Base-by-base conservation (phyloP, 495 filamentous ascomycete genomes). In the Neurospora sp. region DNA sequence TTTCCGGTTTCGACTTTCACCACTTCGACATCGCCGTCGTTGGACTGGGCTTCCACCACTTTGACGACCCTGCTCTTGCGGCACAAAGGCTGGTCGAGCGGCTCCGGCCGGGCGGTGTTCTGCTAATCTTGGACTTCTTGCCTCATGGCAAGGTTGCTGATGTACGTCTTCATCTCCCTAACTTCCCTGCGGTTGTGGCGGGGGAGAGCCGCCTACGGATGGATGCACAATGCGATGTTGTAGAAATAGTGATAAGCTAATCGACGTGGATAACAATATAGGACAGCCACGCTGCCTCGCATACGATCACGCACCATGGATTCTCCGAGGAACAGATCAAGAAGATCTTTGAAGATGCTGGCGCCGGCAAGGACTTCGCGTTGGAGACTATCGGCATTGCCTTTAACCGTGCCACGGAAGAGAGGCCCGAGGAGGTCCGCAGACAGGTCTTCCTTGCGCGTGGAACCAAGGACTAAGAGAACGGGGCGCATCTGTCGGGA, bases 21-120 rank as follows among this genome's bases (percentile, higher is more conserved):
- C 78, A 87, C 70, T 92, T 93, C 76, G 90, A 93, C 75, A 71
- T 93, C 39, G 88, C 88, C 5, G 85, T 86, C 18, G 85, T 93
- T 39, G 89, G 91, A 31, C 85, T 89, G 72, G 92, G 88, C 1
- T 86, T 93, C 75, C 92, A 94, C 78, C 92, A 94, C 77, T 92
- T 94, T 74, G 86, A 89, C 70, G 81, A 90, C 73, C 88, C 90
- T 0, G 81, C 80, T 5, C 80, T 86, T 48, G 88, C 89, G 11
- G 80, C 90, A 59, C 81, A 83, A 71, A 80, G 87, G 35, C 83
- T 94, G 16, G 86, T 83, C 27, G 82, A 87, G 77, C 84, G 90
- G 11, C 78, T 94, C 54, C 88, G 85, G 73, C 83, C 86, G 1
- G 89, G 88, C 35, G 92, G 91, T 38, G 88, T 89, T 3, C 81